Percentiles rank a stretch among this genome's conserved stretches.
phyloP scores from a whole-genome alignment of 345 rosid genomes.

The Eucalyptus caleyi region DNA sequence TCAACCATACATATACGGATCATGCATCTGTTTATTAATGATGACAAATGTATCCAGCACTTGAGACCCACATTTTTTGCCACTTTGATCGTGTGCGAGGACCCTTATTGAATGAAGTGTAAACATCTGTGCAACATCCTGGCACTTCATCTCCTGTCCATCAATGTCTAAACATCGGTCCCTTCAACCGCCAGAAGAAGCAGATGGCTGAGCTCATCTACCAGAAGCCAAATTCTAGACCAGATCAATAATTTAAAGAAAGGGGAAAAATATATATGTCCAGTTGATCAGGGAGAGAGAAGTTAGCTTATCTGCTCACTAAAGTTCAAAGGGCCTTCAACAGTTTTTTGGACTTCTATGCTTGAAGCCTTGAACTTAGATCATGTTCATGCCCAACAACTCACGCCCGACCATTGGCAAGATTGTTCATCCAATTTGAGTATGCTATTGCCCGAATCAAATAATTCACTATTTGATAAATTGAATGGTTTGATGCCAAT shows the following conservation, averaged over 20 bases:
- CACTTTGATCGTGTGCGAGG: neutral
- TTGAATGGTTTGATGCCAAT: neutral
- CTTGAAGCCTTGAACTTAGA: neutral
- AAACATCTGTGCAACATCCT: neutral
- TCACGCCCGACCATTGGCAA: neutral
- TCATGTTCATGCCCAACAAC: neutral
- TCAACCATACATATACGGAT: neutral
- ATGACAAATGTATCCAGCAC: neutral
- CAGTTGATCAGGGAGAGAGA: neutral
- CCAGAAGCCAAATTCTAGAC: neutral
- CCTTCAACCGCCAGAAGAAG: neutral
- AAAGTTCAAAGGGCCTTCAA: neutral
- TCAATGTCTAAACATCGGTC: neutral
- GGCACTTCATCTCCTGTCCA: neutral
- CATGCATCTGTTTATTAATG: neutral
- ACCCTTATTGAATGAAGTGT: neutral
- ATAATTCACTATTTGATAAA: neutral
- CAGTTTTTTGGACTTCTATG: neutral
- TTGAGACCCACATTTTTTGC: neutral
- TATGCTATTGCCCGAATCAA: neutral
- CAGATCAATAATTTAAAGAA: neutral
- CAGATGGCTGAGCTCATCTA: neutral
- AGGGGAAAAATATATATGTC: neutral
- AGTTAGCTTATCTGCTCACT: neutral
- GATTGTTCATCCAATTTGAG: neutral